Evolutionary conservation across 768 basidiomycete genomes (phyloP).

Genomic region (Daedaleopsis nitida): DNA sequence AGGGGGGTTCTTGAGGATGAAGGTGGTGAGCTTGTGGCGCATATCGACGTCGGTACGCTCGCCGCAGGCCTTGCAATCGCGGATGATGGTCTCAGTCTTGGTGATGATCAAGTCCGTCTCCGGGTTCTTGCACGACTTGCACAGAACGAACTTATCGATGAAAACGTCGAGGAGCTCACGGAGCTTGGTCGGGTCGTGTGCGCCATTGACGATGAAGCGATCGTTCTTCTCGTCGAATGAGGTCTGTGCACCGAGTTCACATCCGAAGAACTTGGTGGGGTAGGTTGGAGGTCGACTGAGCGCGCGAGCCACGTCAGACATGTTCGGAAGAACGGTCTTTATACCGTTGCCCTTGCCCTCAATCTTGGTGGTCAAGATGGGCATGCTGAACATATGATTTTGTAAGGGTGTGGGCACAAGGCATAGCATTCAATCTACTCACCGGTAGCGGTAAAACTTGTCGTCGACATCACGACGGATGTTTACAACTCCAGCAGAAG

Average conservation of each 20-base stretch:
- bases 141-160: constrained; percentile 98
- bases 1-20: constrained; percentile 97
- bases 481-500: constrained; percentile 77
- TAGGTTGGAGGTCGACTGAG: constrained; percentile 94
- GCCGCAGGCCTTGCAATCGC: constrained; percentile 99
- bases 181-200: constrained; percentile 87
- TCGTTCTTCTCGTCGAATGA: constrained; percentile 96
- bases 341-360: constrained; percentile 99
- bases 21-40: constrained; percentile 95
- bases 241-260: constrained; percentile 97
- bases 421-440: constrained; percentile 21
- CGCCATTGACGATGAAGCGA: constrained; percentile 97
- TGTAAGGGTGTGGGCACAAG: background rate
- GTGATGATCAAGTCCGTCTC: constrained; percentile 95
- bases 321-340: constrained; percentile 98
- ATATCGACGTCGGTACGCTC: constrained; percentile 91
- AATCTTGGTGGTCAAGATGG: constrained; percentile 90
- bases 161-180: constrained; percentile 95
- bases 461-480: constrained; percentile 96
- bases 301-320: constrained; percentile 96
- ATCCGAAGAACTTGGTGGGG: constrained; percentile 99
- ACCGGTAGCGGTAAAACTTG: constrained; percentile 95
- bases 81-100: constrained; percentile 85
- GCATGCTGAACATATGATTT: constrained; percentile 66
- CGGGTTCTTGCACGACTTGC: constrained; percentile 97